A percentile compares a stretch with the other conserved stretches of the same genome.
These are phyloP conservation scores for Talaromyces borbonicus DNA, from an alignment of 495 filamentous ascomycete species.

Conservation along the genomic window DNA sequence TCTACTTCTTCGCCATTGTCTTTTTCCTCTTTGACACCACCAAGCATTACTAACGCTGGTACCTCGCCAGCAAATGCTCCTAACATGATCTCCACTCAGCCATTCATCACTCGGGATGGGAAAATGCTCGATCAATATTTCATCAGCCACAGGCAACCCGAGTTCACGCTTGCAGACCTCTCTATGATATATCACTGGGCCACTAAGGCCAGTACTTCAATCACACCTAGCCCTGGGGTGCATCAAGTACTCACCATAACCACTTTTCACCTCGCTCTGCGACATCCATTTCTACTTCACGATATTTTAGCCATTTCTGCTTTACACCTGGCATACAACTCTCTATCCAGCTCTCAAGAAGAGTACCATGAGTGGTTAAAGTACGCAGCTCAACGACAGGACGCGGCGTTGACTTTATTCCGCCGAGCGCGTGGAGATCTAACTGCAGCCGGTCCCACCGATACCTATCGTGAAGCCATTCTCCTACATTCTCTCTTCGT, in stretches of 20 bases:
- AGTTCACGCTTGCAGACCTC: conserved; percentile 48
- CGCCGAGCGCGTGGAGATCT: background rate
- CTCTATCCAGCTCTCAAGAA: conserved; percentile 13
- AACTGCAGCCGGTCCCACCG: background rate
- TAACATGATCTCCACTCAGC: background rate
- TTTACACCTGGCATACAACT: conserved; percentile 24
- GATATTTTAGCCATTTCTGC: conserved; percentile 27
- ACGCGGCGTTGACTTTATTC: conserved; percentile 15
- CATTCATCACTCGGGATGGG: background rate
- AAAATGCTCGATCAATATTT: conserved; percentile 27
- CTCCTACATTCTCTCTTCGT: background rate
- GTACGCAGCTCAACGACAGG: conserved; percentile 26
- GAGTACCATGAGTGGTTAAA: conserved; percentile 2
- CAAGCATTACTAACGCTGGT: too few relatives aligned
- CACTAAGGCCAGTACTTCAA: conserved; percentile 26
- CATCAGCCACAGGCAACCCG: conserved; percentile 55
- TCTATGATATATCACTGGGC: conserved; percentile 29
- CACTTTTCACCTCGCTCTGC: conserved; percentile 22
- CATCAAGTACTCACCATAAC: conserved; percentile 24
- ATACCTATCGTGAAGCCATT: background rate
- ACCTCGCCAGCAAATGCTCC: too few relatives aligned
- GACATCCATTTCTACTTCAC: conserved; percentile 21
- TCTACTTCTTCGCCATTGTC: background rate
- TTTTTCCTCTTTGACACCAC: background rate
- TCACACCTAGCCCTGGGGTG: conserved; percentile 19